Evolutionary conservation across 1,284 basidiomycete genomes (phyloP).

Genomic region (Coriolopsis trogii): DNA sequence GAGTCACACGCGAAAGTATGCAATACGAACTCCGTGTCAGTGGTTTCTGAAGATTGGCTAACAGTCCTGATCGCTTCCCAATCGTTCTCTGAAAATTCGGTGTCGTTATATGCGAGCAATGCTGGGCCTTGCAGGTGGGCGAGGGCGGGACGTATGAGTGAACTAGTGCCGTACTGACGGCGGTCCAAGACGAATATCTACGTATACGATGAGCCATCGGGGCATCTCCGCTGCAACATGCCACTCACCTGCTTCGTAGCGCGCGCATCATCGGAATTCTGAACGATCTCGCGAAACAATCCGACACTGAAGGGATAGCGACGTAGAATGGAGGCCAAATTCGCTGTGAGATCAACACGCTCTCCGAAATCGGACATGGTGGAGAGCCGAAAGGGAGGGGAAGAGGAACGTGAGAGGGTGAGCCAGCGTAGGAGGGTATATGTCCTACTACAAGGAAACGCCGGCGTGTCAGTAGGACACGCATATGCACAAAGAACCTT

Average conservation of each 20-base stretch:
- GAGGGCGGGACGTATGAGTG: conserved; percentile 35
- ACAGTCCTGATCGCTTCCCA: conserved; percentile 48
- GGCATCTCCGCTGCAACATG: neutral
- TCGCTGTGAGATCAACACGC: conserved; percentile 20
- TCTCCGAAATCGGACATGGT: conserved; percentile 23
- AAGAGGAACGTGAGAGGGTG: neutral
- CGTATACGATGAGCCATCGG: too few relatives aligned
- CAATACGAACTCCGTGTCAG: conserved; percentile 43
- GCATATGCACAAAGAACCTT: too few relatives aligned
- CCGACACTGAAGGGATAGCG: conserved; percentile 47
- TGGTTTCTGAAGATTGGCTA: conserved; percentile 49
- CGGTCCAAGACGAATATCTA: conserved; percentile 48
- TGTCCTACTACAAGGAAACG: too few relatives aligned
- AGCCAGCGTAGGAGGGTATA: neutral
- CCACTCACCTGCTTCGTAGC: conserved; percentile 30
- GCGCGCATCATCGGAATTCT: conserved; percentile 52
- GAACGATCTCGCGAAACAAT: conserved; percentile 47
- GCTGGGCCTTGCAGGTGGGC: conserved; percentile 46
- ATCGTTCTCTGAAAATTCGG: conserved; percentile 42
- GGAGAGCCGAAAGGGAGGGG: neutral
- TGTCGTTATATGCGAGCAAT: conserved; percentile 49
- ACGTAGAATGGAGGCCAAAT: conserved; percentile 40
- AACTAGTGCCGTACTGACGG: conserved; percentile 32
- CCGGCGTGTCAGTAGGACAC: too few relatives aligned
- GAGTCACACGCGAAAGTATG: neutral